Evolutionary conservation across 176 grass and related monocot species (phyloP).

Genomic region (Musa itinerans): DNA sequence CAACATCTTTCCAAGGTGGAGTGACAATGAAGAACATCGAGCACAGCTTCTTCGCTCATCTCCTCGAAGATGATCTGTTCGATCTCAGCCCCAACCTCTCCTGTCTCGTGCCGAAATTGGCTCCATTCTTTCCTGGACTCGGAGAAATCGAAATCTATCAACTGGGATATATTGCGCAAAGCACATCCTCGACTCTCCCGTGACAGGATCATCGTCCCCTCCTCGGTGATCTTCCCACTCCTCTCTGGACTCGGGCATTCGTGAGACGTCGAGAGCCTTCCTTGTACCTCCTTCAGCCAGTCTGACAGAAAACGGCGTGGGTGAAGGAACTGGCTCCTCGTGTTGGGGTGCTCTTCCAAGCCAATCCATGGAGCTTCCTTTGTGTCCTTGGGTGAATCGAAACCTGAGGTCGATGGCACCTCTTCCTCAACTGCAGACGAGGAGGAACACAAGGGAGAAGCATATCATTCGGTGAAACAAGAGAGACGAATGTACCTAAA

Average conservation of each 20-base stretch:
- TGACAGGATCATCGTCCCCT: constrained; percentile 36
- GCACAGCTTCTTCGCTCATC: constrained; percentile 51
- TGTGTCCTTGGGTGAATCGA: constrained; percentile 20
- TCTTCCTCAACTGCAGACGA: constrained; percentile 27
- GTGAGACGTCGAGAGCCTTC: constrained; percentile 11
- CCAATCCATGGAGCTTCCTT: constrained; percentile 7
- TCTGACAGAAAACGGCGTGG: constrained; percentile 21
- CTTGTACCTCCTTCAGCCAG: constrained; percentile 21
- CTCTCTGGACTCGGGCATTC: constrained; percentile 25
- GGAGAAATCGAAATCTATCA: constrained; percentile 56
- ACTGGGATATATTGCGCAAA: constrained; percentile 36
- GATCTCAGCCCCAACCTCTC: constrained; percentile 52
- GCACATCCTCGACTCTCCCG: constrained; percentile 66
- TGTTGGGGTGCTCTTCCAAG: constrained; percentile 13
- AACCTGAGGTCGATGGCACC: constrained; percentile 45
- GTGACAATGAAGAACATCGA: constrained; percentile 40
- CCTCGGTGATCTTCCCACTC: constrained; percentile 17
- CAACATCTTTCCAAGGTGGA: neutral
- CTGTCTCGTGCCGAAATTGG: constrained; percentile 23
- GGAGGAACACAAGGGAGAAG: neutral
- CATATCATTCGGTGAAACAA: too few relatives aligned
- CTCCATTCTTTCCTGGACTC: constrained; percentile 41
- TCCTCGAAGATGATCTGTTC: constrained; percentile 88
- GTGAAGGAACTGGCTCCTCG: constrained; percentile 21
- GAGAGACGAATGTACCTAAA: too few relatives aligned